phyloP scores from a whole-genome alignment of 805 yeast genomes.

The Pichia phayaonensis region DNA sequence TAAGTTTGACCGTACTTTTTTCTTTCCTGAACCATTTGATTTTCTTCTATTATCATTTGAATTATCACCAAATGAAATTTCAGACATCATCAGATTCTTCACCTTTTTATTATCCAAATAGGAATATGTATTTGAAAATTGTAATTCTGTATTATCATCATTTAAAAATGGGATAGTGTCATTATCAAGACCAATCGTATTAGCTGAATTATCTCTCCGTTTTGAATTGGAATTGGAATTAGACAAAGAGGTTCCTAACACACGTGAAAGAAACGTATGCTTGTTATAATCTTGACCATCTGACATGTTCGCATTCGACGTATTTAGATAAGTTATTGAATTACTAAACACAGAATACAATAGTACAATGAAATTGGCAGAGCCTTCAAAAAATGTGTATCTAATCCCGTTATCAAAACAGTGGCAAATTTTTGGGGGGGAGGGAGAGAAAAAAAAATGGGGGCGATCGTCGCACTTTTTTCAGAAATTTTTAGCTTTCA shows the following conservation, averaged over 20 bases:
- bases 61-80: neutral
- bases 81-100: constrained; percentile 6
- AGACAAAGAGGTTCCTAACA: constrained; percentile 27
- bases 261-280: constrained; percentile 57
- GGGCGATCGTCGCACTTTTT: neutral
- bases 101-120: constrained; percentile 11
- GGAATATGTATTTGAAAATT: constrained; percentile 19
- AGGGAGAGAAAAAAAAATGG: neutral
- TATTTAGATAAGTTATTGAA: no score
- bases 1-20: constrained; percentile 19
- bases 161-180: constrained; percentile 22
- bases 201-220: neutral
- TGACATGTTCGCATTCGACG: neutral
- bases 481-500: neutral
- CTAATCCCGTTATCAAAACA: neutral
- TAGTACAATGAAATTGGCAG: neutral
- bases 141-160: constrained; percentile 22
- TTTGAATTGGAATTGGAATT: neutral
- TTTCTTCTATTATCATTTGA: neutral
- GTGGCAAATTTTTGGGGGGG: neutral
- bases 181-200: constrained; percentile 31
- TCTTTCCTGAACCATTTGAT: neutral
- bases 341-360: neutral
- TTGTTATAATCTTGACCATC: constrained; percentile 14
- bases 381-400: neutral